Conservation (phyloP, 2,329 filamentous ascomycete species). For the Alternaria incomplexa region DNA sequence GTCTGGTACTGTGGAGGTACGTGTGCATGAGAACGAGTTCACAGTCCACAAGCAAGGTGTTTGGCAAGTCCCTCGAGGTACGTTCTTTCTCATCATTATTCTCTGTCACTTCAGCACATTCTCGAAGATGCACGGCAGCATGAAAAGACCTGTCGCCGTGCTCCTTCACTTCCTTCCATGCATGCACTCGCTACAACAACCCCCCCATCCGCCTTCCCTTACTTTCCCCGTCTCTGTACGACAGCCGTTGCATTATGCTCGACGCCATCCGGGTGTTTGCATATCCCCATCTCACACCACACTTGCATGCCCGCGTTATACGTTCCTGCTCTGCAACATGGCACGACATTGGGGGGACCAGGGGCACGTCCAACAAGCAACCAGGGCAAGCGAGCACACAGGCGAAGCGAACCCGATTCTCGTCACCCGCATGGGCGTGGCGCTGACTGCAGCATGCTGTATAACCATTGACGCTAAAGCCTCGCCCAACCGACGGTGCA, state of each 20-base stretch:
- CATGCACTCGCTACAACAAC: background rate
- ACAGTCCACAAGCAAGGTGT: conserved; percentile 85
- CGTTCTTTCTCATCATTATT: conserved; percentile 47
- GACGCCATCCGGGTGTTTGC: conserved; percentile 24
- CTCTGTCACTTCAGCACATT: background rate
- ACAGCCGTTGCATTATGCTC: conserved; percentile 40
- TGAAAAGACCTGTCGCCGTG: background rate
- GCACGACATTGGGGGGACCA: conserved; percentile 16
- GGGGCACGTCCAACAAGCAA: background rate
- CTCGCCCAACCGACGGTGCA: conserved; percentile 12
- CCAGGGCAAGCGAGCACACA: conserved; percentile 25
- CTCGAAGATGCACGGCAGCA: background rate
- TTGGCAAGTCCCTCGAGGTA: conserved; percentile 95
- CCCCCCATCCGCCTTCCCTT: background rate
- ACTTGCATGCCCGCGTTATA: conserved; percentile 1
- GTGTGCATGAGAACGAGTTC: conserved; percentile 76
- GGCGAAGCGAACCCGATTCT: conserved; percentile 9
- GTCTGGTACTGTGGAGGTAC: conserved; percentile 80
- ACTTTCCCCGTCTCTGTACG: conserved; percentile 25
- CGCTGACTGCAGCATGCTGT: conserved; percentile 28
- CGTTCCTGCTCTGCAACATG: conserved; percentile 18
- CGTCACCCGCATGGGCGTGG: conserved; percentile 27
- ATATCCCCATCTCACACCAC: conserved; percentile 1
- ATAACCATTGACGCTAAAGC: conserved; percentile 25
- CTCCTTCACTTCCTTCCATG: background rate